These are phyloP conservation scores for Dryadomyces quercus-mongolicae DNA, from an alignment of 2,329 filamentous ascomycete genomes.

Conservation along the genomic window DNA sequence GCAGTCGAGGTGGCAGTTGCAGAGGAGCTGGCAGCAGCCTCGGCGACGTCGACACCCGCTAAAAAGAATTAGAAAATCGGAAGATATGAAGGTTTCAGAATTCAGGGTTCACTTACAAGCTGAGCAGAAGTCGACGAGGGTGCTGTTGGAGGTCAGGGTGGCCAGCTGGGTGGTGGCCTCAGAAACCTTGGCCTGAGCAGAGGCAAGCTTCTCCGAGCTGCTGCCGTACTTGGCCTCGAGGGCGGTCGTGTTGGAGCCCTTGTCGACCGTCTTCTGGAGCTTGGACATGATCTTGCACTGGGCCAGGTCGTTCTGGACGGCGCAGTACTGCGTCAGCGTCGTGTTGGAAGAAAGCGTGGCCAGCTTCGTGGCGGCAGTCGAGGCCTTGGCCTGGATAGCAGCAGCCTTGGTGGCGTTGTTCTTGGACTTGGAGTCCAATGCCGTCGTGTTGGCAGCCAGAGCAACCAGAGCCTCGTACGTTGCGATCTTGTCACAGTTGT, in stretches of 20 bases:
- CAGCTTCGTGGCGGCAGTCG: slow-evolving; percentile 18
- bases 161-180: slow-evolving; percentile 12
- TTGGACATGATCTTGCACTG: slow-evolving; percentile 18
- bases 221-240: slow-evolving; percentile 10
- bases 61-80: background rate
- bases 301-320: slow-evolving; percentile 15
- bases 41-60: background rate
- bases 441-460: slow-evolving; percentile 24
- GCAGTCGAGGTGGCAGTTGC: background rate
- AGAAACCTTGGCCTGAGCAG: slow-evolving; percentile 15
- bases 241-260: background rate
- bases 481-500: slow-evolving; percentile 18
- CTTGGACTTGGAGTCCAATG: slow-evolving; percentile 20
- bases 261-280: slow-evolving; percentile 10
- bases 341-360: slow-evolving; percentile 21
- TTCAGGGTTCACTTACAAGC: background rate
- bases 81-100: background rate
- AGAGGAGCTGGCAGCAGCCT: background rate
- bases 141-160: slow-evolving; percentile 19
- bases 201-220: slow-evolving; percentile 18
- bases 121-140: slow-evolving; percentile 14
- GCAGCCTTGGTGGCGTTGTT: slow-evolving; percentile 24
- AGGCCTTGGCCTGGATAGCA: slow-evolving; percentile 24
- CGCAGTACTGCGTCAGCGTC: slow-evolving; percentile 17
- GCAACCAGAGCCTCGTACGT: slow-evolving; percentile 18